Conservation (phyloP, 768 basidiomycete genomes). For the Roridomyces roridus region DNA sequence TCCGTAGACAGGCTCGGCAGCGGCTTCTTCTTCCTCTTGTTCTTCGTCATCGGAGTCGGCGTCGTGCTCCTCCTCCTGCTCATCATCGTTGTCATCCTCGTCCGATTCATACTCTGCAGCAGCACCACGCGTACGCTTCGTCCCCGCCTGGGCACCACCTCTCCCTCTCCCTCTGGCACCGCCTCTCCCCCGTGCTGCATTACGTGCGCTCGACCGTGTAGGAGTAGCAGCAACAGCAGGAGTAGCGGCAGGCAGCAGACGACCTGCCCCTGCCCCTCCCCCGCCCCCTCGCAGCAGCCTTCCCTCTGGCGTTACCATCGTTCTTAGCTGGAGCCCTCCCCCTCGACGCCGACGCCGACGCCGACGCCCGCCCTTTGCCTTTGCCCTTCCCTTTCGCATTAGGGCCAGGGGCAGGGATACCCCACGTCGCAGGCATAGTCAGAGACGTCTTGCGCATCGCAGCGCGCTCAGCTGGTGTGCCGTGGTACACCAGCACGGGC, state of each 20-base stretch:
- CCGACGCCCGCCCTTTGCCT: not conserved
- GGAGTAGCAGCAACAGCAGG: not conserved
- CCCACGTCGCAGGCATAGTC: conserved; percentile 25
- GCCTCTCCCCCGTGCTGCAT: not conserved
- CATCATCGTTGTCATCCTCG: conserved; percentile 24
- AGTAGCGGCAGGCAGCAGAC: not conserved
- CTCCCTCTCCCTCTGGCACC: conserved; percentile 7
- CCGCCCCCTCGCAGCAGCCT: not conserved
- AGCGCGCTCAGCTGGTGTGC: conserved; percentile 79
- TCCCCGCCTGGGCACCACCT: conserved; percentile 23
- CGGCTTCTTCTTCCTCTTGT: conserved; percentile 15
- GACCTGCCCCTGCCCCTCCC: not conserved
- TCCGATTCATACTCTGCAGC: conserved; percentile 24
- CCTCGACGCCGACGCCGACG: not conserved
- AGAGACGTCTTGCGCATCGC: conserved; percentile 74
- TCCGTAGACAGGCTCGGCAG: too few relatives aligned
- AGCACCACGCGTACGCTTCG: conserved; percentile 23
- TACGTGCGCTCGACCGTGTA: not conserved
- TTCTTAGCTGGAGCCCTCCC: not conserved
- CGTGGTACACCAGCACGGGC: conserved; percentile 91
- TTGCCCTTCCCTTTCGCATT: conserved; percentile 22
- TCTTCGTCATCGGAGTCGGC: conserved; percentile 5
- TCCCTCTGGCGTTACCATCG: too few relatives aligned
- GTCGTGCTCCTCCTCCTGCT: conserved; percentile 11
- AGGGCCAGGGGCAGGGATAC: conserved; percentile 32